phyloP scores from a whole-genome alignment of 768 basidiomycete genomes.

The Tylopilus balloui region DNA sequence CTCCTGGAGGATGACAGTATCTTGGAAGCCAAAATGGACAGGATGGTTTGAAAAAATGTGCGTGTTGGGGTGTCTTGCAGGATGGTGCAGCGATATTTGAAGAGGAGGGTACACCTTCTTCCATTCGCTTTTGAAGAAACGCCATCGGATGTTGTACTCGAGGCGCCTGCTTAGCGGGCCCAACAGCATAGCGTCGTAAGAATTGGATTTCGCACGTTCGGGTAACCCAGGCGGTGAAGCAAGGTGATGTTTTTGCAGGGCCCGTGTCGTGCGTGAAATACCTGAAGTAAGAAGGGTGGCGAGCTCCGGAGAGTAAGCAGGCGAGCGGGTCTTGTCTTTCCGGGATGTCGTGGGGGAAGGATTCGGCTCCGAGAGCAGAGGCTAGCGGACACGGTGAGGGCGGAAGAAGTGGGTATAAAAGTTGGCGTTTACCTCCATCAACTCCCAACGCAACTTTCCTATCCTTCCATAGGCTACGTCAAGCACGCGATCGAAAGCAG shows the following conservation, averaged over 20 bases:
- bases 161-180: constrained; percentile 71
- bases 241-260: constrained; percentile 41
- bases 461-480: constrained; percentile 73
- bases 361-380: constrained; percentile 47
- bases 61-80: constrained; percentile 2
- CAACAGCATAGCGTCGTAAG: constrained; percentile 54
- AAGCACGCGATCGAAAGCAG: constrained; percentile 55
- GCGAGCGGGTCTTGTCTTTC: constrained; percentile 55
- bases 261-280: constrained; percentile 42
- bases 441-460: constrained; percentile 64
- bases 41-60: constrained; percentile 23
- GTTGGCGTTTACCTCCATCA: constrained; percentile 51
- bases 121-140: constrained; percentile 52
- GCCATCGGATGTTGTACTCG: constrained; percentile 68
- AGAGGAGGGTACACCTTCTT: constrained; percentile 59
- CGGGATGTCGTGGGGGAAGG: constrained; percentile 43
- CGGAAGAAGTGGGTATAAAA: neutral
- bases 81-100: constrained; percentile 36
- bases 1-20: constrained; percentile 40
- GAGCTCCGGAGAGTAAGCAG: constrained; percentile 61
- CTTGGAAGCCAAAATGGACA: constrained; percentile 41
- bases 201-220: constrained; percentile 48
- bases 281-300: constrained; percentile 55
- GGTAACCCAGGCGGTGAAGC: constrained; percentile 52
- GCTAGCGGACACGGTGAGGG: constrained; percentile 36